phyloP scores from a whole-genome alignment of 192 early-diverging fungal species.

The Mortierella alpina region DNA sequence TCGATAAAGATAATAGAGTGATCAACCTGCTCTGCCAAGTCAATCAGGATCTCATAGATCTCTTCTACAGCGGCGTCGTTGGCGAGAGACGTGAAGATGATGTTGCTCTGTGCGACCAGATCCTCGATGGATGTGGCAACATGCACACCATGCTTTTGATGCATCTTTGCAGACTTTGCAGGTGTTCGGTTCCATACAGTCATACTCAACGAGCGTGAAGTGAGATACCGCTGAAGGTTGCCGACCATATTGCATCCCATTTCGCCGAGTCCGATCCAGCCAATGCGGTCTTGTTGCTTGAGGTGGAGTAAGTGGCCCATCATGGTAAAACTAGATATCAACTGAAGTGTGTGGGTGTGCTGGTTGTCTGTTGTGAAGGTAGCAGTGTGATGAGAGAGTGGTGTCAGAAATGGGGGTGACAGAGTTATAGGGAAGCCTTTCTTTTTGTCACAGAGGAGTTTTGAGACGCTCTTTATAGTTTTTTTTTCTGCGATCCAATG shows the following conservation, averaged over 20 bases:
- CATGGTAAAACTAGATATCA: neutral
- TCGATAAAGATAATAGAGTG: slow-evolving; percentile 68
- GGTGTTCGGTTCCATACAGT: slow-evolving; percentile 74
- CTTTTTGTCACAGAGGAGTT: no score
- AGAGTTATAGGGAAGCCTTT: no score
- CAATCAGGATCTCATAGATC: slow-evolving; percentile 60
- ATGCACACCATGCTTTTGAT: slow-evolving; percentile 53
- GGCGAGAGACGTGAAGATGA: slow-evolving; percentile 71
- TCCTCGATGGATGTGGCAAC: slow-evolving; percentile 55
- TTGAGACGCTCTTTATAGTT: neutral
- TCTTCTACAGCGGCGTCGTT: slow-evolving; percentile 68
- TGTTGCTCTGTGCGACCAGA: slow-evolving; percentile 59
- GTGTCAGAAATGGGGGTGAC: neutral
- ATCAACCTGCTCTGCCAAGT: slow-evolving; percentile 34
- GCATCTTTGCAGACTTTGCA: slow-evolving; percentile 57
- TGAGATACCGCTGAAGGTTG: slow-evolving; percentile 68
- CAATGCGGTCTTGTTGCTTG: slow-evolving; percentile 47
- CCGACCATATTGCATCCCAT: slow-evolving; percentile 63
- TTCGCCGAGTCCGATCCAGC: slow-evolving; percentile 51
- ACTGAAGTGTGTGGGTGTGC: neutral
- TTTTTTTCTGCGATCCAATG: neutral
- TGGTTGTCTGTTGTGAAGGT: neutral
- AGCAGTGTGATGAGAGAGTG: neutral
- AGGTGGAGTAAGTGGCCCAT: slow-evolving; percentile 28
- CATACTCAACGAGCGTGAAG: slow-evolving; percentile 49